Conservation (phyloP, 306 rosid species). For the Vigna mungo region DNA sequence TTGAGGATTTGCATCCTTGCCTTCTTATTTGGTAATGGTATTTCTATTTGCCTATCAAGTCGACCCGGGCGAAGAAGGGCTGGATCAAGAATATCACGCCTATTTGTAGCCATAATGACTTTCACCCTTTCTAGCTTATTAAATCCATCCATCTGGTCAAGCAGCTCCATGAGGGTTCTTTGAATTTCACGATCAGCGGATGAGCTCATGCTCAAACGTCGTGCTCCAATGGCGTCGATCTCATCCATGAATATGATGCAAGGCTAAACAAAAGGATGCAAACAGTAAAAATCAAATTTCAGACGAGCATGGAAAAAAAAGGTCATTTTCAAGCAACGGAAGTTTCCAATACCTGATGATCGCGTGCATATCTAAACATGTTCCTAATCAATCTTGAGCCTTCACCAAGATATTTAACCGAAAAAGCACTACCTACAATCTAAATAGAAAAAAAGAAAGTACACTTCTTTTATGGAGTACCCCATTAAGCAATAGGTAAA, state of each 20-base stretch:
- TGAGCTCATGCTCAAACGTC: constrained; percentile 83
- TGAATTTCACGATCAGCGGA: constrained; percentile 92
- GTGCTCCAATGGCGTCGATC: constrained; percentile 94
- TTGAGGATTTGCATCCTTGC: constrained; percentile 45
- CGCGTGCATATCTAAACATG: constrained; percentile 92
- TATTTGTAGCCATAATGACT: constrained; percentile 45
- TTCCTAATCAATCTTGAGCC: constrained; percentile 79
- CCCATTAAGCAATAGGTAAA: background rate
- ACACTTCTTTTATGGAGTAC: background rate
- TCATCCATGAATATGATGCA: constrained; percentile 97
- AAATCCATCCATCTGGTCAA: constrained; percentile 88
- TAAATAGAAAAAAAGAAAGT: constrained; percentile 11
- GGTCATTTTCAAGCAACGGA: background rate
- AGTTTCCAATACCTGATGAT: constrained; percentile 72
- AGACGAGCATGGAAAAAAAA: background rate
- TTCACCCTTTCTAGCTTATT: constrained; percentile 81
- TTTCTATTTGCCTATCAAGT: constrained; percentile 36
- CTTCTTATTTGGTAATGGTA: constrained; percentile 38
- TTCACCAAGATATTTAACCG: constrained; percentile 75
- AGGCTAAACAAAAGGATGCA: constrained; percentile 58
- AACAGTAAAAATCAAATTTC: background rate
- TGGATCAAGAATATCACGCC: constrained; percentile 45
- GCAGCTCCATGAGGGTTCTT: constrained; percentile 85
- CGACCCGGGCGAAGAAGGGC: constrained; percentile 45
- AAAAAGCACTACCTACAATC: constrained; percentile 87